Evolutionary conservation across 2,329 filamentous ascomycete species (phyloP), one percentile per base, ranked within the genome.

Genomic region (Aspergillus niger): DNA sequence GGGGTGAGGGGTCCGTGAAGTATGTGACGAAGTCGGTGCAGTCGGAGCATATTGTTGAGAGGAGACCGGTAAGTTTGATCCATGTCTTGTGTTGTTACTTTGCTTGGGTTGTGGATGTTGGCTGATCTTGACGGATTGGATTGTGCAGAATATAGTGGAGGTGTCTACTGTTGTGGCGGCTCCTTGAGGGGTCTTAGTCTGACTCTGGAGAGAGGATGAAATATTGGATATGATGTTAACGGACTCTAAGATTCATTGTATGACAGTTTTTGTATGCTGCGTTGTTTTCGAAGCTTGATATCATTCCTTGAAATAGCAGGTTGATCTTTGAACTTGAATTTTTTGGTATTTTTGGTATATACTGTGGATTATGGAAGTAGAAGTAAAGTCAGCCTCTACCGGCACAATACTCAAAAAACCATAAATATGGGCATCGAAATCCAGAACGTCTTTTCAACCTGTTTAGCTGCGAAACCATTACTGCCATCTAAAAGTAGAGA

Each of bases 1-100:
- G 55, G 2, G 39, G 54, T 8, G 32, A 30, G 59, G 67, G 58
- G 22, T 58, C 41, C 52, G 65, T 70, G 17, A 63, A 59, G 36
- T 75, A 72, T 63, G 65, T 67, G 57, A 74, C 67, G 41, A 48
- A 61, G 47, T 64, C 64, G 13, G 51, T 64, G 32, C 48, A 59
- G 28, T 61, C 48, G 15, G 17, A 60, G 52, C 8, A 17, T 26
- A 50, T 55, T 17, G 43, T 51, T 17, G 30, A 55, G 26, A 36
- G 22, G 5, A 56, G 41, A n/a, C 64, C 63, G 49, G 63, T 68
- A 48, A 51, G 59, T 65, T 39, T 22, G 24, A 28, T 28, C 49
- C 13, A 32, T 41, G 5, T 28, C 4, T 24, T 2, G 15, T 0
- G 22, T 5, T 39, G 20, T 32, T 30, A 7, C 13, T 13, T 15